Evolutionary conservation across 495 filamentous ascomycete genomes (phyloP), one percentile per base, ranked within the genome.

Genomic region (Ramalina peruviana): DNA sequence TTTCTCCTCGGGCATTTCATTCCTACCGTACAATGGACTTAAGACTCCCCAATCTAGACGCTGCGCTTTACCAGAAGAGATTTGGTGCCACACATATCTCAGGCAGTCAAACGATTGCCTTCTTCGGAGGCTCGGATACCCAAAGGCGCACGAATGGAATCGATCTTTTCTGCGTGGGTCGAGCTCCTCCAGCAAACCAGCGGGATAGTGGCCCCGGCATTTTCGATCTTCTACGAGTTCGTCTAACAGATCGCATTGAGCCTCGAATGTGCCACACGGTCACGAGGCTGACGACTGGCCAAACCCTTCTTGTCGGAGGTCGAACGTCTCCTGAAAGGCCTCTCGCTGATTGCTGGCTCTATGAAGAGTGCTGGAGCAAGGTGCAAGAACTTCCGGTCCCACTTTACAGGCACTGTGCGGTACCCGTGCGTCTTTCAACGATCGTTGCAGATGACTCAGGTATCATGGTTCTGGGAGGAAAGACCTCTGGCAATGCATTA

Each of bases 221-320:
- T 11, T 33, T 6, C 2, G 30, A 33, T 12, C 30, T 10, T 13
- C 7, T 33, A 33, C 30, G 9, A 33, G 1, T 33, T 7, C 30
- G 30, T 33, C 7, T 11, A 6, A 33, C 30, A 11, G 9, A 33
- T 33, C 30, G 65, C 40, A 64, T 71, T 30, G 45, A 70, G 12
- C 67, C 71, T 46, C 70, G 86, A 41, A 83, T 89, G 76, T 88
- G 84, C 52, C 87, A 93, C 61, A 83, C 83, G 0, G 67, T 89
- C 17, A 88, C 81, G 11, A 63, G 72, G 36, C 54, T 85, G 10
- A 68, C 64, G 20, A 58, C 62, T 43, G 60, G 60, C 4, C 68
- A 70, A 36, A 74, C 69, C 49, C 60, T 94, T 9, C 64, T 94
- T 16, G 76, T 81, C n/a, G 88, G 88, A 16, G 89, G 89, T 13